Evolutionary conservation across 331 rosid species (phyloP), one percentile per base, ranked within the genome.

Genomic region (Stylosanthes scabra): DNA sequence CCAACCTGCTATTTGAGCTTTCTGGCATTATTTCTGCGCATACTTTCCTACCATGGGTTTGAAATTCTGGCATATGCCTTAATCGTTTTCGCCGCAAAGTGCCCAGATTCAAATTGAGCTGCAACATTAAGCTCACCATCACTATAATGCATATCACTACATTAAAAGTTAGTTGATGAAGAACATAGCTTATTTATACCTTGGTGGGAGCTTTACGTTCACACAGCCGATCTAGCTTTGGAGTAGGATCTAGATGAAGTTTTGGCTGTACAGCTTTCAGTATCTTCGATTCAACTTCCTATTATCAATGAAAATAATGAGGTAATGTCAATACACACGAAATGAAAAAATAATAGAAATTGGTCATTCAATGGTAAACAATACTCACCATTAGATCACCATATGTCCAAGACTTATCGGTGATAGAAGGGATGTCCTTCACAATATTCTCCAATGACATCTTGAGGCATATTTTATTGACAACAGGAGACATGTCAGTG

Each of bases 361-460:
- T 42, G 60, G 25, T 64, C 54, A 59, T 46, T 66, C 61, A 39
- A 51, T 42, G 56, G 69, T 64, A 49, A 59, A 71, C 74, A 39
- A 59, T 51, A 75, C 91, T 79, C 70, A 95, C 99, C 97, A 95
- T 95, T 71, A 95, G 82, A 86, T 92, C 99, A 62, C 99, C 99
- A 79, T 95, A 95, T 11, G 92, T 88, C 99, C 99, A 95, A 49
- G 98, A 87, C 82, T 81, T 82, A 84, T 95, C 92, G 1, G 96
- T 84, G 80, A 92, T 86, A 51, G 81, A 81, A n/a, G 98, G 96
- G 63, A 95, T 92, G 78, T 92, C 99, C 91, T 95, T 95, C 59
- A 95, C 96, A 76, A 92, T 92, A 82, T 92, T 92, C 78, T 95
- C 99, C 88, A 95, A 76, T 12, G 99, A 90, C 91, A 95, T 88